A percentile compares a stretch with the other conserved stretches of the same genome.
Evolutionary conservation across 176 grass and related monocot species (phyloP).

Genomic region (Elaeis guineensis): DNA sequence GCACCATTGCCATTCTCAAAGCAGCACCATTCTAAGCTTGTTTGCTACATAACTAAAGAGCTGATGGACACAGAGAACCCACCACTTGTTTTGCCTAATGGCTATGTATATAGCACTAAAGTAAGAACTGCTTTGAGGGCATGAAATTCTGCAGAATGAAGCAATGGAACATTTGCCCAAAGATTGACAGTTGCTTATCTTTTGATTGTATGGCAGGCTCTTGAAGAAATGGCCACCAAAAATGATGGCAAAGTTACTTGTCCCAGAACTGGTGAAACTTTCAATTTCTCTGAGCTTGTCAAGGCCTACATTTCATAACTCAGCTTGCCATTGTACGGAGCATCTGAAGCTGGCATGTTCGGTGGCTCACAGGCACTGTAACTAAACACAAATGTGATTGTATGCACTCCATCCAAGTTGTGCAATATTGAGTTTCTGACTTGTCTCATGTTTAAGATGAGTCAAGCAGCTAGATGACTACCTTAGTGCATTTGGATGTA

Average conservation of each 20-base stretch:
- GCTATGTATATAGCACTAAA: conserved; percentile 89
- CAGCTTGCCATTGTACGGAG: too few species aligned
- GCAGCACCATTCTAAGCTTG: conserved; percentile 87
- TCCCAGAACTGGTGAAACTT: conserved; percentile 58
- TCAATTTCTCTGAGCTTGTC: conserved; percentile 56
- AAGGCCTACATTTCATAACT: conserved; percentile 74
- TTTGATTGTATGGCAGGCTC: conserved; percentile 43
- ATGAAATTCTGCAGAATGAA: too few species aligned
- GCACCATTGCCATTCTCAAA: conserved; percentile 79
- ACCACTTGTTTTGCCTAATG: conserved; percentile 80
- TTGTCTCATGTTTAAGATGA: too few species aligned
- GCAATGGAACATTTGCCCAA: background rate
- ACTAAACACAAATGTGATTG: too few species aligned
- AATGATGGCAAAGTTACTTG: conserved; percentile 75
- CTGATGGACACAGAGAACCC: conserved; percentile 97
- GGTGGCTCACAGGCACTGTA: too few species aligned
- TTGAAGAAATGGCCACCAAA: conserved; percentile 86
- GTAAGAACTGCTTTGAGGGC: conserved; percentile 18
- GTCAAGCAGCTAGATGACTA: too few species aligned
- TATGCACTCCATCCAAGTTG: too few species aligned
- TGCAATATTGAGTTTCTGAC: too few species aligned
- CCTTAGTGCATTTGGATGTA: too few species aligned
- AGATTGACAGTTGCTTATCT: background rate
- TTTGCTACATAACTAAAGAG: conserved; percentile 93
- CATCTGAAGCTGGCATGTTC: too few species aligned